phyloP scores from a whole-genome alignment of 768 basidiomycete genomes.

The Mycena galericulata region DNA sequence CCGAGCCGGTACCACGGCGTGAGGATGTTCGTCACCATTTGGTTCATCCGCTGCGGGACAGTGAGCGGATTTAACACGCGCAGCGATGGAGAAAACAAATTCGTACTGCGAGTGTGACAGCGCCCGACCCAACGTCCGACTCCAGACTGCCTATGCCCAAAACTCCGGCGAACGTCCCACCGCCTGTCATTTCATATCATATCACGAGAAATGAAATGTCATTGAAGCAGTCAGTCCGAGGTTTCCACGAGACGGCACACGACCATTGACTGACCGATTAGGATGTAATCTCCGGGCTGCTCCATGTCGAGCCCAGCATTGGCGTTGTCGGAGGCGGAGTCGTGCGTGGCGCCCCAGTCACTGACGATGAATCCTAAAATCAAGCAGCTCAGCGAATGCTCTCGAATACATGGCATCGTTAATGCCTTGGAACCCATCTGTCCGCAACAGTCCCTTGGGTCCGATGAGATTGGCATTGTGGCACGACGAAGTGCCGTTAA shows the following conservation, averaged over 20 bases:
- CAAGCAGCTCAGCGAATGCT: too few relatives aligned
- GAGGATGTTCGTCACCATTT: slow-evolving; percentile 61
- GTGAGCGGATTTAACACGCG: background rate
- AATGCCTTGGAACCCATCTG: slow-evolving; percentile 33
- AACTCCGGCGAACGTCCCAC: slow-evolving; percentile 43
- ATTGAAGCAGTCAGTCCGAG: slow-evolving; percentile 40
- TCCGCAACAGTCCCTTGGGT: slow-evolving; percentile 27
- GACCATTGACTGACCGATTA: slow-evolving; percentile 47
- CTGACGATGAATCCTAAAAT: slow-evolving; percentile 66
- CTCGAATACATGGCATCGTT: background rate
- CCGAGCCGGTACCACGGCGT: slow-evolving; percentile 60
- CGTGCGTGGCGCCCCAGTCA: slow-evolving; percentile 40
- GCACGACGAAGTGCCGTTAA: slow-evolving; percentile 59
- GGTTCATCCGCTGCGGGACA: slow-evolving; percentile 50
- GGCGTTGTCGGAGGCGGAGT: slow-evolving; percentile 36
- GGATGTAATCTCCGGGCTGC: slow-evolving; percentile 46
- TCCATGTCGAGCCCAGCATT: slow-evolving; percentile 41
- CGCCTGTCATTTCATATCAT: slow-evolving; percentile 42
- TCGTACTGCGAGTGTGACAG: slow-evolving; percentile 48
- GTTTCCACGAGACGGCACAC: background rate
- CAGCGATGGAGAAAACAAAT: slow-evolving; percentile 27
- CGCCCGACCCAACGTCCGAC: slow-evolving; percentile 49
- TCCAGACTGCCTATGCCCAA: slow-evolving; percentile 45
- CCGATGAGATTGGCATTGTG: slow-evolving; percentile 52
- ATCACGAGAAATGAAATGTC: slow-evolving; percentile 33